Percentiles rank a stretch among this genome's conserved stretches.
phyloP scores from a whole-genome alignment of 805 yeast species.

The Candida tammaniensis region DNA sequence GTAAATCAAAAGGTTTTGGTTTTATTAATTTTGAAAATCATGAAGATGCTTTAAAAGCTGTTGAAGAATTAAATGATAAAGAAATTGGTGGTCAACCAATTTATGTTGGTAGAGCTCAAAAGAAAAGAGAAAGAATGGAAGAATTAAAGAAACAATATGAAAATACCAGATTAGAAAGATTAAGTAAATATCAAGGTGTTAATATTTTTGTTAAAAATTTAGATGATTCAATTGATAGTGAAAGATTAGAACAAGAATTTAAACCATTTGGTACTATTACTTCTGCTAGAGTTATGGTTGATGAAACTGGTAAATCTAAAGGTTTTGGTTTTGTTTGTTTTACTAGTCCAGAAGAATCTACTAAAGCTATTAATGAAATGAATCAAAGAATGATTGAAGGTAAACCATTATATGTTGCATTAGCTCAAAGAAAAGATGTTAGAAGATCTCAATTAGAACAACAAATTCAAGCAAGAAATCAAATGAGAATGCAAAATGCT shows the following conservation, averaged over 20 bases:
- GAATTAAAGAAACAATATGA: constrained; percentile 95
- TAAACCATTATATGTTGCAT: constrained; percentile 96
- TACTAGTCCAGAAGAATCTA: constrained; percentile 97
- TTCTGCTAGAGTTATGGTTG: constrained; percentile 94
- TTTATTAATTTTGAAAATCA: constrained; percentile 89
- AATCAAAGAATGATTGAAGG: constrained; percentile 93
- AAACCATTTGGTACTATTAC: constrained; percentile 92
- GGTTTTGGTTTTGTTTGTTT: constrained; percentile 99
- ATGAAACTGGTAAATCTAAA: constrained; percentile 90
- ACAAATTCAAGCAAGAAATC: constrained; percentile 97
- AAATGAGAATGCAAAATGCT: constrained; percentile 96
- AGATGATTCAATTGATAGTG: constrained; percentile 91
- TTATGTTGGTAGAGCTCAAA: constrained; percentile 98
- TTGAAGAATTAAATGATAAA: constrained; percentile 83
- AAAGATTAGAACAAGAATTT: constrained; percentile 86
- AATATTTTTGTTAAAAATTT: constrained; percentile 95
- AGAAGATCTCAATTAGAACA: constrained; percentile 96
- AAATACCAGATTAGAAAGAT: constrained; percentile 84
- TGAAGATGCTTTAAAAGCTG: constrained; percentile 86
- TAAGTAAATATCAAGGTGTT: constrained; percentile 94
- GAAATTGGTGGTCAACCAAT: constrained; percentile 83
- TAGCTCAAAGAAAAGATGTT: constrained; percentile 98
- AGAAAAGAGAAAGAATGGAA: constrained; percentile 96
- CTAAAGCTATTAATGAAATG: constrained; percentile 97
- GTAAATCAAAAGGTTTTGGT: constrained; percentile 93